Percentiles rank a stretch among this genome's conserved stretches.
Conservation (phyloP, 2,329 filamentous ascomycete species). For the Lasiodiplodia theobromae region DNA sequence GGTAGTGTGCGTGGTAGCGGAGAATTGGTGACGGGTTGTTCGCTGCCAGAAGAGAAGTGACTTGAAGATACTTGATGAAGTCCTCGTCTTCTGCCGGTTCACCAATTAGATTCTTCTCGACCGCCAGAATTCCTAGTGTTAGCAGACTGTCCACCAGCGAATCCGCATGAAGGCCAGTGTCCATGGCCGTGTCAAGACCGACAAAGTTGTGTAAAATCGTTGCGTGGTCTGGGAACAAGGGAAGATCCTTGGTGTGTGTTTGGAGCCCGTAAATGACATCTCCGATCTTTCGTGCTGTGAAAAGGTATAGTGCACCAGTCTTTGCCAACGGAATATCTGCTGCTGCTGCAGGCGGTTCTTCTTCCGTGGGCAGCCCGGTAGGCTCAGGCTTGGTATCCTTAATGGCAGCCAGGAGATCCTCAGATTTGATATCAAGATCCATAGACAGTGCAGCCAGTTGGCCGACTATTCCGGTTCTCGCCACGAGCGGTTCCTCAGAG, state of each 20-base stretch:
- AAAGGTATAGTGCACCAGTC: slow-evolving; percentile 61
- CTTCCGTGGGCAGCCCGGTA: slow-evolving; percentile 54
- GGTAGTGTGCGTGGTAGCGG: slow-evolving; percentile 57
- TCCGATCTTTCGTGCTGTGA: slow-evolving; percentile 60
- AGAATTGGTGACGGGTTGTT: slow-evolving; percentile 57
- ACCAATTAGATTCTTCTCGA: slow-evolving; percentile 54
- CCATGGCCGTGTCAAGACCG: slow-evolving; percentile 45
- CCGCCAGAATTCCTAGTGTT: slow-evolving; percentile 58
- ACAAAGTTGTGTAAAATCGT: slow-evolving; percentile 59
- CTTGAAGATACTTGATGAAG: slow-evolving; percentile 61
- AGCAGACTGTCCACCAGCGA: slow-evolving; percentile 63
- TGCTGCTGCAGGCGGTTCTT: slow-evolving; percentile 60
- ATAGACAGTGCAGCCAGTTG: slow-evolving; percentile 73
- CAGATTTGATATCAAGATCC: slow-evolving; percentile 59
- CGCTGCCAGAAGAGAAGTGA: slow-evolving; percentile 56
- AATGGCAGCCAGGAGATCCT: slow-evolving; percentile 56
- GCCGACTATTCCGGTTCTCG: slow-evolving; percentile 71
- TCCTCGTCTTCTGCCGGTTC: slow-evolving; percentile 58
- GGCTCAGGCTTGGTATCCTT: slow-evolving; percentile 49
- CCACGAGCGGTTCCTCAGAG: slow-evolving; percentile 66
- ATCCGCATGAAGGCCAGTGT: slow-evolving; percentile 56
- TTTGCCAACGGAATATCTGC: slow-evolving; percentile 64
- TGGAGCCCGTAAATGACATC: slow-evolving; percentile 57
- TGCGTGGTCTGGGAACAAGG: slow-evolving; percentile 62
- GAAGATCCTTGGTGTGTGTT: slow-evolving; percentile 46